Evolutionary conservation across 73 alveolate genomes (phyloP).

Genomic region (Paramecium caudatum): DNA sequence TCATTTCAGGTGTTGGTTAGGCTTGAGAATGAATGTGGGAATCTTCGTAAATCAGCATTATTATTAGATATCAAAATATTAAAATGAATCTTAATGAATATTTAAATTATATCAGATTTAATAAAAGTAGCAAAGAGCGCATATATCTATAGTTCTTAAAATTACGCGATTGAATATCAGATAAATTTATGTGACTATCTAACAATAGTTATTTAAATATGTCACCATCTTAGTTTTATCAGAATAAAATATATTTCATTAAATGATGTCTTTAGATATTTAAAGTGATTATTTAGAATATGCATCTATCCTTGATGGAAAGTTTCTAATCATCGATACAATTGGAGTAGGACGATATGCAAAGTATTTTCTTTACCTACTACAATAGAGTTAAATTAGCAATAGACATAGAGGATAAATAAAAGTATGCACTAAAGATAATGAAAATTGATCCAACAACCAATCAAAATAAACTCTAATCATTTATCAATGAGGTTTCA

Average conservation of each 20-base stretch:
- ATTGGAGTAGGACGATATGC: conserved; percentile 66
- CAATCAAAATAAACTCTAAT: not conserved
- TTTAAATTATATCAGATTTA: too few relatives aligned
- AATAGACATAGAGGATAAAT: conserved; percentile 8
- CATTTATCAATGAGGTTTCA: conserved; percentile 56
- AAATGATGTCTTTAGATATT: conserved; percentile 65
- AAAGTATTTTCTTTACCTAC: not conserved
- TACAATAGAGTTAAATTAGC: conserved; percentile 57
- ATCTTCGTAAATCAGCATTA: too few relatives aligned
- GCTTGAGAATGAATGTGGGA: too few relatives aligned
- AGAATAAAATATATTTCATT: conserved; percentile 16
- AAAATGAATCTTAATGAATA: not conserved
- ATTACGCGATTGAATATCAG: too few relatives aligned
- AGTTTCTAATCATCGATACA: conserved; percentile 33
- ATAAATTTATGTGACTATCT: too few relatives aligned
- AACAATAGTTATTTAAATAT: too few relatives aligned
- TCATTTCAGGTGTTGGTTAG: too few relatives aligned
- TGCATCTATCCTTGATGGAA: conserved; percentile 55
- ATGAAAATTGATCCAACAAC: conserved; percentile 65
- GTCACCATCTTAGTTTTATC: too few relatives aligned
- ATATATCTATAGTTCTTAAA: too few relatives aligned
- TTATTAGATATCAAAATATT: too few relatives aligned
- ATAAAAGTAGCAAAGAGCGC: not conserved
- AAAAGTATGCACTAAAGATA: conserved; percentile 50
- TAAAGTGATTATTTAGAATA: conserved; percentile 63